Base-by-base conservation (phyloP, 2,329 filamentous ascomycete species). In the Xylariales sp. region DNA sequence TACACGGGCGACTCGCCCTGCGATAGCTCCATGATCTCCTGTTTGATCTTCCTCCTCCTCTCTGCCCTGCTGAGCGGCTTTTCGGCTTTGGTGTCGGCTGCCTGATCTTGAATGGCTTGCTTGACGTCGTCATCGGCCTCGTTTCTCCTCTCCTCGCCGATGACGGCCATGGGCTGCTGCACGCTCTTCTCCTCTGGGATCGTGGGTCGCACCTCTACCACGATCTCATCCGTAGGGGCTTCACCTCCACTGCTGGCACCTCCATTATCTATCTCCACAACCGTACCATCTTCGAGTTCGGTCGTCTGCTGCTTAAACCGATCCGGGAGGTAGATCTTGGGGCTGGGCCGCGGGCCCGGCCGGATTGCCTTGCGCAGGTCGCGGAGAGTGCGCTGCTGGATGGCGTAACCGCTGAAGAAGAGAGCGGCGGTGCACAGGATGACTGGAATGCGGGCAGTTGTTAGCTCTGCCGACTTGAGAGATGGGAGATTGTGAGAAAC, bases 301-400 rank as follows among this genome's bases (percentile, higher is more conserved):
- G 66, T 66, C 3, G 67, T 69, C 29, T 59, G 56, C 20, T 63
- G 54, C 40, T 64, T 62, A 53, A 76, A 74, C 17, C 65, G 63
- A 41, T 75, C 71, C 0, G 74, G 73, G 1, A 76, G 57, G 52
- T 71, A 69, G 30, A 69, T 62, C 42, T 69, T 67, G 5, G 71
- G 70, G 2, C 65, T 66, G 5, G 69, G 65, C 7, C 55, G 64
- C 54, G 68, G 60, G 15, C 50, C 44, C 35, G 70, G 74, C 48
- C 74, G 74, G 52, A 95, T 83, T 14, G 85, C 85, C 40, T 72
- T 69, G 52, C 91, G 85, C 21, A 96, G 74, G 50, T 83, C 83
- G 45, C 76, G 77, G 5, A 95, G 78, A 1, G 88, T 93, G 51
- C 88, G 80, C 61, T 96, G 90, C 55, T 96, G 90, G 37, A 95